Base-by-base conservation (phyloP, 352 stramenopile species). In the Phytophthora rubi region DNA sequence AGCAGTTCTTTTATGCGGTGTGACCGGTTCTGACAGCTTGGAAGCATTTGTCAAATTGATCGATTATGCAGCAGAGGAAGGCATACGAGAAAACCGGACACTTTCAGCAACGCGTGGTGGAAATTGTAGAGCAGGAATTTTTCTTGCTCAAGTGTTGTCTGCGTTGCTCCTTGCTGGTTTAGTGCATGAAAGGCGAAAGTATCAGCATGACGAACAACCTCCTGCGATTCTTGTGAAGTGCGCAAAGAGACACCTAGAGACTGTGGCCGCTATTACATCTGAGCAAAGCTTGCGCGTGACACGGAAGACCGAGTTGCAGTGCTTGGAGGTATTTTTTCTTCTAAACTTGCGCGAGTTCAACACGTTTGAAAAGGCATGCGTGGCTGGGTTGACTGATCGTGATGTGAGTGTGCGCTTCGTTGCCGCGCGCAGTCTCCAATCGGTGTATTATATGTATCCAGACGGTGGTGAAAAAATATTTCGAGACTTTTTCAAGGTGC, bases 401-500 rank as follows among this genome's bases (percentile, higher is more conserved):
- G 86, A 90, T 42, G 65, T 83, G 10, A 70, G 64, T 28, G 89
- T 97, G 4, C 89, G 89, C 23, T 53, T 81, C 6, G 60, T 76
- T 6, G 78, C 85, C 6, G 74, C 82, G 9, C 68, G 64, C 47
- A 68, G 79, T 13, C 76, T 92, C 44, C 86, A 93, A 59, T 86
- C 87, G 5, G 28, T 95, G 18, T 90, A 89, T 58, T 91, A 83
- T 60, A 97, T 94, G 87, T 95, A 91, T 66, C 83, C 85, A 16
- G 86, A 95, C 55, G 89, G 88, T 16, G 70, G 80, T 8, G 51
- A 72, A 28, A 68, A 80, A 63, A 72, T 94, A 13, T 91, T 86
- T 68, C 73, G 71, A n/a, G 77, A 93, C 70, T 67, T 86, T 37
- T 81, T 74, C 21, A 44, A 75, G n/a, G 30, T 72, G n/a, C 49